Evolutionary conservation across 345 rosid genomes (phyloP).

Genomic region (Isatis tinctoria): DNA sequence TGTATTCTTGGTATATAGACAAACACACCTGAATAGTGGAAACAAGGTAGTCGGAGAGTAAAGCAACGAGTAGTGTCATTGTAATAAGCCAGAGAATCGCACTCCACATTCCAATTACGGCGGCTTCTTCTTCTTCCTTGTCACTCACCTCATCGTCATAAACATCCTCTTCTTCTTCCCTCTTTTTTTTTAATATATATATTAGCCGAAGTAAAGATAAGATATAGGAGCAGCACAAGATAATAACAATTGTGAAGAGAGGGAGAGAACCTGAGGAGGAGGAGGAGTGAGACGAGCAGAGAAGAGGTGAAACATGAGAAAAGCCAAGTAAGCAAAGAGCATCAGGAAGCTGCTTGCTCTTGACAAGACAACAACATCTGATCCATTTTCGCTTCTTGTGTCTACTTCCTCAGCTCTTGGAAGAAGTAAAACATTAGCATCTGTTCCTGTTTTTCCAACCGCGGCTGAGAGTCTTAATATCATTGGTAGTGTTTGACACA

Average conservation of each 20-base stretch:
- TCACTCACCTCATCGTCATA: conserved; percentile 38
- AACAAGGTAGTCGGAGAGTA: conserved; percentile 81
- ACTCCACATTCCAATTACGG: conserved; percentile 81
- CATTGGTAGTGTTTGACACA: conserved; percentile 78
- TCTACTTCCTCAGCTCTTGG: background rate
- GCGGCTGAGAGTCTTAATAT: conserved; percentile 43
- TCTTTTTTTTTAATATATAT: background rate
- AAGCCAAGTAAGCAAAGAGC: conserved; percentile 72
- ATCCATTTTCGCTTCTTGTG: conserved; percentile 4
- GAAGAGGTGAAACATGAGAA: conserved; percentile 80
- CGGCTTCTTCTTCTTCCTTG: conserved; percentile 66
- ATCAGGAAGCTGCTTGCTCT: conserved; percentile 82
- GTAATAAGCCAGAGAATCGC: conserved; percentile 66
- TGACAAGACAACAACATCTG: conserved; percentile 52
- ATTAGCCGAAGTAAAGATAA: background rate
- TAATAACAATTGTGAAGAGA: background rate
- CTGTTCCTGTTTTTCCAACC: background rate
- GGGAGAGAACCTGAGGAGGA: conserved; percentile 13
- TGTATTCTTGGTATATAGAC: too few relatives aligned
- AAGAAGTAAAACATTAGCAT: background rate
- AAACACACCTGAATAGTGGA: conserved; percentile 73
- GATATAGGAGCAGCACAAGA: background rate
- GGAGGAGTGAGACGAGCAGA: conserved; percentile 45
- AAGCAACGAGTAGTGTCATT: conserved; percentile 74
- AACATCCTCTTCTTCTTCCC: conserved; percentile 43